These are phyloP conservation scores for Euclidium syriacum DNA, from an alignment of 345 rosid species.

Conservation along the genomic window DNA sequence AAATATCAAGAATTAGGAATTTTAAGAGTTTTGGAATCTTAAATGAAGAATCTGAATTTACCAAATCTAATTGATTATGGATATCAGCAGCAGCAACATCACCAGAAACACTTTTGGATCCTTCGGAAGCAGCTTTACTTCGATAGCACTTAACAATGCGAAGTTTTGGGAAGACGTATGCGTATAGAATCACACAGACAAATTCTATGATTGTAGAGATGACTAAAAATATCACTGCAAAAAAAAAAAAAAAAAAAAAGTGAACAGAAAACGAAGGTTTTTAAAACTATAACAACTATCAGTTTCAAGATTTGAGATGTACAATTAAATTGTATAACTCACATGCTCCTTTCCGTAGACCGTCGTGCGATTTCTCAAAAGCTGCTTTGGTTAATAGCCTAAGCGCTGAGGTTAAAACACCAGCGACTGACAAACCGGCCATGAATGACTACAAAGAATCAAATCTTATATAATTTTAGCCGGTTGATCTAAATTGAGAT, in stretches of 20 bases:
- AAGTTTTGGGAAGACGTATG: conserved; percentile 49
- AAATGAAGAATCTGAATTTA: background rate
- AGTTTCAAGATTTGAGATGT: conserved; percentile 49
- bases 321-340: conserved; percentile 48
- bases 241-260: background rate
- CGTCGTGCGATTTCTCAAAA: conserved; percentile 43
- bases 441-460: conserved; percentile 58
- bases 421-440: conserved; percentile 79
- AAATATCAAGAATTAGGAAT: background rate
- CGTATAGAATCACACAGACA: conserved; percentile 46
- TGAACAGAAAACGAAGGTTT: too few species aligned
- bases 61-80: conserved; percentile 16
- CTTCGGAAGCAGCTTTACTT: conserved; percentile 78
- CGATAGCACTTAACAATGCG: conserved; percentile 67
- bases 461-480: too few species aligned
- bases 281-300: conserved; percentile 61
- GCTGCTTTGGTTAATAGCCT: conserved; percentile 67
- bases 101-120: conserved; percentile 73
- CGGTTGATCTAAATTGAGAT: conserved; percentile 6
- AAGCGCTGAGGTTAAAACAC: conserved; percentile 62
- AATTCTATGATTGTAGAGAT: conserved; percentile 55
- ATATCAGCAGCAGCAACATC: conserved; percentile 88
- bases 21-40: too few species aligned
- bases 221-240: conserved; percentile 63
- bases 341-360: conserved; percentile 70